These are phyloP conservation scores for Sordariomycetes sp. DNA, from an alignment of 2,329 filamentous ascomycete species.

Conservation along the genomic window DNA sequence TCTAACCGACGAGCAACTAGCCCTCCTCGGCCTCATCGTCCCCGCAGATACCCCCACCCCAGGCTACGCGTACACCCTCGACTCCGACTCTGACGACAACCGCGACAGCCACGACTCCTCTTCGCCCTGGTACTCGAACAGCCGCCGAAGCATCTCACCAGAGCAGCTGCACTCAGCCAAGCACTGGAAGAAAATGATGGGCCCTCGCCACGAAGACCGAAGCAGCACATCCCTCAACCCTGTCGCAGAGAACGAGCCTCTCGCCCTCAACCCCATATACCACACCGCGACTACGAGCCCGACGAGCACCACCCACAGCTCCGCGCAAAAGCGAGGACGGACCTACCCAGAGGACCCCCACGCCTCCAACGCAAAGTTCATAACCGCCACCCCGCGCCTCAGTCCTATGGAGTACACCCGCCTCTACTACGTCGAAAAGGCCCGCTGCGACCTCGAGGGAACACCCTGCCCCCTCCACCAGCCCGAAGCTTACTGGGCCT, in stretches of 20 bases:
- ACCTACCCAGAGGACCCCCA: neutral
- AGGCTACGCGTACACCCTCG: neutral
- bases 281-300: neutral
- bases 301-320: neutral
- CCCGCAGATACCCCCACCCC: neutral
- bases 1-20: neutral
- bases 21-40: neutral
- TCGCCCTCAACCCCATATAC: neutral
- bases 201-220: neutral
- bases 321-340: neutral
- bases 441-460: slow-evolving; percentile 12
- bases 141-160: neutral
- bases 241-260: neutral
- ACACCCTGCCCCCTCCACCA: slow-evolving; percentile 14
- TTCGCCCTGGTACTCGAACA: too few species aligned
- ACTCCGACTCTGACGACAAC: neutral
- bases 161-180: slow-evolving; percentile 1
- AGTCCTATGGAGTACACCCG: slow-evolving; percentile 26
- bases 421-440: slow-evolving; percentile 19
- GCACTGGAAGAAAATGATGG: neutral
- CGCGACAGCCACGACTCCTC: too few species aligned
- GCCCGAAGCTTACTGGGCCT: slow-evolving; percentile 17
- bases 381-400: slow-evolving; percentile 15
- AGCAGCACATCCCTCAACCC: neutral
- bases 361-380: slow-evolving; percentile 1